Evolutionary conservation across 495 filamentous ascomycete species (phyloP).

Genomic region (Talaromyces thailandensis): DNA sequence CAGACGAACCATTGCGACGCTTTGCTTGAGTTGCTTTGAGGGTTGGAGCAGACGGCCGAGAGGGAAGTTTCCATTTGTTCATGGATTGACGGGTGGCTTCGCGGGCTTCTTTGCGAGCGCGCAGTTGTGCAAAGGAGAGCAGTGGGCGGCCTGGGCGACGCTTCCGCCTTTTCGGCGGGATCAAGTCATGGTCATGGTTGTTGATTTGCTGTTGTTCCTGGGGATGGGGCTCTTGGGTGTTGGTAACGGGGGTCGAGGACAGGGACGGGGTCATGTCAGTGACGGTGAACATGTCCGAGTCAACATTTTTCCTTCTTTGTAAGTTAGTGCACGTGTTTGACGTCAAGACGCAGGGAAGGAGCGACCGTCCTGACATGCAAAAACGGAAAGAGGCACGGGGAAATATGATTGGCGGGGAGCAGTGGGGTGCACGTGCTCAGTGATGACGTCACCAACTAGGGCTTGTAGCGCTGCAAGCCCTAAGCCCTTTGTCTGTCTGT

Average conservation of each 20-base stretch:
- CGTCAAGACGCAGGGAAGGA: neutral
- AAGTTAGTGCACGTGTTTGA: neutral
- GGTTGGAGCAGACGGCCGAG: neutral
- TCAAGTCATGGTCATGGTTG: no score
- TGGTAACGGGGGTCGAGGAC: neutral
- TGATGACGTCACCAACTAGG: neutral
- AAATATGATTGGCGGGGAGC: neutral
- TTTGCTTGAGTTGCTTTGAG: neutral
- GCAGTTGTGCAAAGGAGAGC: conserved; percentile 9
- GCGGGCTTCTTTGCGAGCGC: neutral
- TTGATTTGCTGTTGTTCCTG: neutral
- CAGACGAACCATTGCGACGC: conserved; percentile 13
- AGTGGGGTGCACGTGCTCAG: neutral
- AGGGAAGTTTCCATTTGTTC: neutral
- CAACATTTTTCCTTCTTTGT: neutral
- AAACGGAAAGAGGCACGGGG: neutral
- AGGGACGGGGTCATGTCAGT: neutral
- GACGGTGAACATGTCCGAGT: no score
- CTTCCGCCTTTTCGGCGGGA: neutral
- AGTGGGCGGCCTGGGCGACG: conserved; percentile 11
- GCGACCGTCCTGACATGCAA: neutral
- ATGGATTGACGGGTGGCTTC: conserved; percentile 8
- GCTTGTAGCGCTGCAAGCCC: neutral
- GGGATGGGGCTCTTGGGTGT: neutral
- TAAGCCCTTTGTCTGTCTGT: neutral